Evolutionary conservation across 371 early-diverging fungal genomes (phyloP).

Genomic region (Funneliformis caledonium): DNA sequence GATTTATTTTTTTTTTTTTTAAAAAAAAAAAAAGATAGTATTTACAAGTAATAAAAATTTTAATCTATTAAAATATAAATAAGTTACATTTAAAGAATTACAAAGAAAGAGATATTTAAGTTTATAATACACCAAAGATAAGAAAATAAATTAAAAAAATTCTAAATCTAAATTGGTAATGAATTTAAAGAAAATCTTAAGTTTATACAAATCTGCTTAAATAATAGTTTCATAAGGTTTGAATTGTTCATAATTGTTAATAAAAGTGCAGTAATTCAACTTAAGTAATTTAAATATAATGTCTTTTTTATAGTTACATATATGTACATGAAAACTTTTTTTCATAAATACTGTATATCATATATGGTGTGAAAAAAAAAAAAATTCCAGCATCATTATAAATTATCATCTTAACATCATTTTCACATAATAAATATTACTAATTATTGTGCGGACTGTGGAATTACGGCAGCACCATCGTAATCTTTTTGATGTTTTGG

Average conservation of each 20-base stretch:
- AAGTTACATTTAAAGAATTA: not conserved
- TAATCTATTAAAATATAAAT: not conserved
- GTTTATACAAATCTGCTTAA: not conserved
- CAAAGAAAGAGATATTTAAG: not conserved
- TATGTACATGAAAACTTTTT: not conserved
- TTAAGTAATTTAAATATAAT: not conserved
- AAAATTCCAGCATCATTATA: not conserved
- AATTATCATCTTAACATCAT: not conserved
- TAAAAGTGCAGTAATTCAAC: not conserved
- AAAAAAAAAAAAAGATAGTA: not conserved
- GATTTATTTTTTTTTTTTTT: no score
- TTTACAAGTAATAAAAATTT: not conserved
- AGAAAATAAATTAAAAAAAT: not conserved
- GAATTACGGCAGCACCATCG: not conserved
- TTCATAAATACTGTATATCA: not conserved
- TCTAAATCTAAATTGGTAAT: not conserved
- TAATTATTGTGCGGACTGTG: conserved; percentile 12
- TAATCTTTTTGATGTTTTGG: conserved; percentile 26
- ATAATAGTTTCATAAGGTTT: not conserved
- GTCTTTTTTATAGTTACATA: not conserved
- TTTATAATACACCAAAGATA: not conserved
- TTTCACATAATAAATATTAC: not conserved
- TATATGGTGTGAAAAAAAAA: not conserved
- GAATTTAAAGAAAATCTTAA: not conserved
- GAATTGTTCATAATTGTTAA: not conserved